A percentile compares a stretch with the other conserved stretches of the same genome.
phyloP scores from a whole-genome alignment of 164 flowering plant species.

The Amborella trichopoda region DNA sequence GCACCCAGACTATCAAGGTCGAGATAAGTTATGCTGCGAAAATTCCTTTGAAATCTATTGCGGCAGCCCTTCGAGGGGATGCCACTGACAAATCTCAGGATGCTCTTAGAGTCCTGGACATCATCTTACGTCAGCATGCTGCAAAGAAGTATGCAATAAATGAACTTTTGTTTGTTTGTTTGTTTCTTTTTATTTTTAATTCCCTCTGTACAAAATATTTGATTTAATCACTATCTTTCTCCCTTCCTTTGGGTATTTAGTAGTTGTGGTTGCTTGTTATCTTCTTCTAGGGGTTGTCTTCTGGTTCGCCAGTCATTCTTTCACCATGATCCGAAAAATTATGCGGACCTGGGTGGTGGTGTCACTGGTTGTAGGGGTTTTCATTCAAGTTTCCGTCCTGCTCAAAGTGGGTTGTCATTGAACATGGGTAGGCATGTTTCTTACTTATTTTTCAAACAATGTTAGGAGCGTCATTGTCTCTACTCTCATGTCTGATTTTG shows the following conservation, averaged over 20 bases:
- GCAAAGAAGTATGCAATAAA: conserved; percentile 55
- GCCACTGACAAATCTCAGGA: conserved; percentile 82
- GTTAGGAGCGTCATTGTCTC: neutral
- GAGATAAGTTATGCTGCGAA: conserved; percentile 83
- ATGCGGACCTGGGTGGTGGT: conserved; percentile 71
- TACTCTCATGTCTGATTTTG: neutral
- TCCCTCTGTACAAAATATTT: neutral
- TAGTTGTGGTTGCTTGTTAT: neutral
- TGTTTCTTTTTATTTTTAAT: neutral
- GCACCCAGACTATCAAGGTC: conserved; percentile 62
- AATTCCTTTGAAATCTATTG: conserved; percentile 83
- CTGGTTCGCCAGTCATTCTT: conserved; percentile 89
- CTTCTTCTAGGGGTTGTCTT: conserved; percentile 66
- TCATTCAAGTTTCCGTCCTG: conserved; percentile 71
- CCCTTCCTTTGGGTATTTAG: too few species aligned
- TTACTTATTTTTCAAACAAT: neutral
- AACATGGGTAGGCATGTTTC: conserved; percentile 47
- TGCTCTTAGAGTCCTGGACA: conserved; percentile 83
- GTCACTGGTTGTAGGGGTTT: conserved; percentile 84
- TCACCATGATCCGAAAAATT: conserved; percentile 53
- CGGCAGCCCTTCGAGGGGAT: conserved; percentile 67
- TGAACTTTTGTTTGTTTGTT: neutral
- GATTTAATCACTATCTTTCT: too few species aligned
- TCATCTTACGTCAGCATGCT: conserved; percentile 85
- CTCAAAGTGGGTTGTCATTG: conserved; percentile 80